Evolutionary conservation across 257 asterid genomes (phyloP).

Genomic region (Leonotis leonurus): DNA sequence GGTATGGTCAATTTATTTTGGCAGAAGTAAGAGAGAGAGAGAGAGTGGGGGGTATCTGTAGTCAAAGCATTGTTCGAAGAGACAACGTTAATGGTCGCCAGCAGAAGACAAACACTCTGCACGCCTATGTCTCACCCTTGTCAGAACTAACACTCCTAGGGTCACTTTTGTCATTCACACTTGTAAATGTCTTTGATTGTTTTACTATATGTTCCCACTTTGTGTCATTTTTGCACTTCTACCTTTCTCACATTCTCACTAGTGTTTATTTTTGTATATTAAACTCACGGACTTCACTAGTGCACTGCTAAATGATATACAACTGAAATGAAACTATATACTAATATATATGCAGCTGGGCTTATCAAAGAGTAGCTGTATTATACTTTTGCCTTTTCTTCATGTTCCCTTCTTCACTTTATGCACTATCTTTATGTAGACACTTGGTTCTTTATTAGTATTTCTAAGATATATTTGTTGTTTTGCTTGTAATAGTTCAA

Average conservation of each 20-base stretch:
- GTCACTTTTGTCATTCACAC: background rate
- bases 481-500: background rate
- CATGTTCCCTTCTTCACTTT: too few species aligned
- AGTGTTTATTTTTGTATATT: too few species aligned
- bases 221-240: background rate
- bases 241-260: too few species aligned
- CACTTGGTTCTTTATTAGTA: background rate
- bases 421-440: too few species aligned
- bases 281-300: too few species aligned
- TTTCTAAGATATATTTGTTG: background rate
- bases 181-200: background rate
- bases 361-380: too few species aligned
- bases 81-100: constrained; percentile 28
- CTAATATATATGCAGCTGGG: too few species aligned
- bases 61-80: constrained; percentile 16
- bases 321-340: too few species aligned
- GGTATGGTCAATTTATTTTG: constrained; percentile 7
- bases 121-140: constrained; percentile 26
- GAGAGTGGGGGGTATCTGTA: background rate
- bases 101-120: constrained; percentile 30
- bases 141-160: constrained; percentile 12
- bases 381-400: too few species aligned
- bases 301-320: too few species aligned
- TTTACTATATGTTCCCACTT: background rate
- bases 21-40: background rate